Conservation (phyloP, 2,329 filamentous ascomycete species). For the Septoria petroselini region DNA sequence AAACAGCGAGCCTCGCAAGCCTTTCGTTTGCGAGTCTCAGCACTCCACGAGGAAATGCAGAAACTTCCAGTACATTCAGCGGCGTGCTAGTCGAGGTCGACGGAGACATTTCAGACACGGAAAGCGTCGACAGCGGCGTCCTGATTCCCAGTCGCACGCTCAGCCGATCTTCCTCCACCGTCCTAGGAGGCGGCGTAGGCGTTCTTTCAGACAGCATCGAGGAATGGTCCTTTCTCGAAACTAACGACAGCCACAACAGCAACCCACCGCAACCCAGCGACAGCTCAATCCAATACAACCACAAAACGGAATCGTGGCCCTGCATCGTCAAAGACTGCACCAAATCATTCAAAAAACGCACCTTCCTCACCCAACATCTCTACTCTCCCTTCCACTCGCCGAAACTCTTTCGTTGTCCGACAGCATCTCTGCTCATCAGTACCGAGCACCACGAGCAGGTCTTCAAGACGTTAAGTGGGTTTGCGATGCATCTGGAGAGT, state of each 20-base stretch:
- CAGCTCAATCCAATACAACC: slow-evolving; percentile 4
- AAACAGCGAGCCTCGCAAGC: neutral
- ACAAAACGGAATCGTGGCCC: neutral
- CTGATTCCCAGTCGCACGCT: neutral
- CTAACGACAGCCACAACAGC: neutral
- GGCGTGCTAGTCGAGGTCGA: slow-evolving; percentile 2
- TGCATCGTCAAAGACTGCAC: slow-evolving; percentile 14
- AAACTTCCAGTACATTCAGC: neutral
- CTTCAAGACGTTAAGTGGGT: slow-evolving; percentile 25
- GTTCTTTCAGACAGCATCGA: slow-evolving; percentile 3
- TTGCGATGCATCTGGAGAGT: slow-evolving; percentile 23
- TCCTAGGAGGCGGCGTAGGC: neutral
- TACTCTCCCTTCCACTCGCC: slow-evolving; percentile 16
- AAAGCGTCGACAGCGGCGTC: slow-evolving; percentile 2
- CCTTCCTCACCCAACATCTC: slow-evolving; percentile 18
- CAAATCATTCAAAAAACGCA: slow-evolving; percentile 11
- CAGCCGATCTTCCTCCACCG: slow-evolving; percentile 8
- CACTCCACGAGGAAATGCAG: neutral
- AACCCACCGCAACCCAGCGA: slow-evolving; percentile 1
- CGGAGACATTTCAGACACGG: neutral
- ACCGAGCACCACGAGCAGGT: slow-evolving; percentile 1
- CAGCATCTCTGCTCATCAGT: neutral
- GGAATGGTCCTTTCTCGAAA: slow-evolving; percentile 17
- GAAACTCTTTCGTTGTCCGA: slow-evolving; percentile 21
- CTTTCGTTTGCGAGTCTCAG: neutral